A percentile compares a stretch with the other conserved stretches of the same genome.
phyloP scores from a whole-genome alignment of 1,139 yeast species.

The Yamadazyma atlantica region DNA sequence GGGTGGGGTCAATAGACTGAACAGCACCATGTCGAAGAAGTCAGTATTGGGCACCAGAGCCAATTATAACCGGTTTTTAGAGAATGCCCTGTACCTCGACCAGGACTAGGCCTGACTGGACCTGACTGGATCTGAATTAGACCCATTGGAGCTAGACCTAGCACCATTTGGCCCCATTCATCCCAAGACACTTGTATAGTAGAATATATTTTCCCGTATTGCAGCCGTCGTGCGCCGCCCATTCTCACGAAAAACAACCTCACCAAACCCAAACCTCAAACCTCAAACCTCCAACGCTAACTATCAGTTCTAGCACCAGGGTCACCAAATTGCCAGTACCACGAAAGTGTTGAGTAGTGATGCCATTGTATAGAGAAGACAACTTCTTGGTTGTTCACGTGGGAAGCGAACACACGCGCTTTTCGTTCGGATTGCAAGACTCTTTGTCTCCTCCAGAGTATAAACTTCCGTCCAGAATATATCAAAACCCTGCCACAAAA shows the following conservation, averaged over 20 bases:
- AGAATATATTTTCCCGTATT: too few species aligned
- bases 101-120: constrained; percentile 14
- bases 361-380: constrained; percentile 65
- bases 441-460: constrained; percentile 74
- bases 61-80: constrained; percentile 39
- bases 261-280: too few species aligned
- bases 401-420: constrained; percentile 74
- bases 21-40: constrained; percentile 32
- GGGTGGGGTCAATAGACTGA: constrained; percentile 25
- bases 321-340: too few species aligned
- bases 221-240: background rate
- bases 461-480: constrained; percentile 75
- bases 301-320: too few species aligned
- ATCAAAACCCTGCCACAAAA: constrained; percentile 45
- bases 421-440: constrained; percentile 81
- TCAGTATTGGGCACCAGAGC: constrained; percentile 43
- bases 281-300: too few species aligned
- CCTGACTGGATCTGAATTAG: too few species aligned
- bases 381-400: constrained; percentile 69
- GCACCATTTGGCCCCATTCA: too few species aligned
- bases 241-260: background rate
- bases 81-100: constrained; percentile 26
- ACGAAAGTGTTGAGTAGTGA: too few species aligned
- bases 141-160: too few species aligned
- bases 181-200: too few species aligned